Evolutionary conservation across 176 grass and related monocot genomes (phyloP), one percentile per base, ranked within the genome.

Genomic region (Carex myosuroides): DNA sequence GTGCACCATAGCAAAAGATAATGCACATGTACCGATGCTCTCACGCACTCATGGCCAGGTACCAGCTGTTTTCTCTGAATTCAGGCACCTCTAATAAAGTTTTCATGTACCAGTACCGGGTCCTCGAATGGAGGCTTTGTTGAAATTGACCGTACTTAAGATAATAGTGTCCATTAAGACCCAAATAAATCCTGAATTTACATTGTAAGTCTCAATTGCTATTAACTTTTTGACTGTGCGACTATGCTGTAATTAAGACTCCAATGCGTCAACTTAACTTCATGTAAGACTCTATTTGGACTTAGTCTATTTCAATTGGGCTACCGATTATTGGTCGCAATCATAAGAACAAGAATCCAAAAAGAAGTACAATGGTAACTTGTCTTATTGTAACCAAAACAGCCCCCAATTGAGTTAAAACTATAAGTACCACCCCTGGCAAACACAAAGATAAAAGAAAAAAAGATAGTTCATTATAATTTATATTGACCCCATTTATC

Each of bases 21-120:
- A 90, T 83, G 80, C 92, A 60, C 74, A 76, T 52, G 60, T 91
- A 13, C 79, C 95, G 26, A 89, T 98, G 92, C 73, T 98, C 74
- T 90, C 95, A 48, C 88, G 85, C 58, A 98, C 95, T 82, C 95
- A 98, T 83, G 92, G 92, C 32, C 95, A 98, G 92, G 95, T 98
- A 93, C 32, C n/a, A 20, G 18, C 39, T 83, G 20, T 66, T 64
- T 50, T 50, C 22, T 68, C 4, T 78, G 2, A 56, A 78, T 52
- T 74, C 41, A 12, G 13, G 73, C 73, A 33, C 14, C 6, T 32
- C 52, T 8, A 29, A 57, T 78, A 33, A 78, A 57, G 14, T 18
- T 57, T 76, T 33, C 3, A 9, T 6, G 24, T 56, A 78, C 14
- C 14, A 9, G 21, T 17, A 50, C 46, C 0, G 46, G 46, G 26